These are phyloP conservation scores for Trichocladium antarcticum DNA, from an alignment of 495 filamentous ascomycete species.

Conservation along the genomic window DNA sequence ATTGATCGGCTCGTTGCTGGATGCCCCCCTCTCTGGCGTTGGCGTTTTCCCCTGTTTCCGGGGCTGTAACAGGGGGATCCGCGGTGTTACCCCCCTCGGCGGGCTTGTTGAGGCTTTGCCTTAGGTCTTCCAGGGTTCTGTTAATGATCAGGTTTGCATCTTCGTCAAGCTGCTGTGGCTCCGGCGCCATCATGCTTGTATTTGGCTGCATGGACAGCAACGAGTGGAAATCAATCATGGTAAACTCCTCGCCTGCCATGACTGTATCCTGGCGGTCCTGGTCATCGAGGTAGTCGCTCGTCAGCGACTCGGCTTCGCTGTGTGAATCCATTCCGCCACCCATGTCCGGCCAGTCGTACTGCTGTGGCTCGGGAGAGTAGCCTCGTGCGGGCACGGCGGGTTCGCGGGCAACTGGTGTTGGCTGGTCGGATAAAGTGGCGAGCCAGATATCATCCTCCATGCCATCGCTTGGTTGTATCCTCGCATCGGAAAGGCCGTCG, in stretches of 20 bases:
- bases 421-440: conserved; percentile 17
- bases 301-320: conserved; percentile 17
- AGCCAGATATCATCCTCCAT: conserved; percentile 30
- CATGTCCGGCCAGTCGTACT: conserved; percentile 14
- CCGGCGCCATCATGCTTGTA: conserved; percentile 23
- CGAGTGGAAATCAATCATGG: conserved; percentile 38
- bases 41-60: conserved; percentile 2
- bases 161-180: conserved; percentile 33
- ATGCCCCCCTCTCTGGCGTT: neutral
- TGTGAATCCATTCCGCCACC: conserved; percentile 15
- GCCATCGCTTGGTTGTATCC: neutral
- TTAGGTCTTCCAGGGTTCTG: conserved; percentile 32
- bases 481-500: neutral
- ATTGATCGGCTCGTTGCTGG: neutral
- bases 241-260: conserved; percentile 38
- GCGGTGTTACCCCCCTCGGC: neutral
- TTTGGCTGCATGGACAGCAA: conserved; percentile 34
- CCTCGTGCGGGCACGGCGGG: neutral
- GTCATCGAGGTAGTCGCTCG: conserved; percentile 1
- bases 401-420: conserved; percentile 13
- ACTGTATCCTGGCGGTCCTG: conserved; percentile 30
- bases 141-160: conserved; percentile 37
- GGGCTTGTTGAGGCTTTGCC: conserved; percentile 24
- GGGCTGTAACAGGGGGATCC: neutral
- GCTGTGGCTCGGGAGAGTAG: neutral